A percentile compares a stretch with the other conserved stretches of the same genome.
Evolutionary conservation across 257 asterid species (phyloP).

Genomic region (Petunia secreta): DNA sequence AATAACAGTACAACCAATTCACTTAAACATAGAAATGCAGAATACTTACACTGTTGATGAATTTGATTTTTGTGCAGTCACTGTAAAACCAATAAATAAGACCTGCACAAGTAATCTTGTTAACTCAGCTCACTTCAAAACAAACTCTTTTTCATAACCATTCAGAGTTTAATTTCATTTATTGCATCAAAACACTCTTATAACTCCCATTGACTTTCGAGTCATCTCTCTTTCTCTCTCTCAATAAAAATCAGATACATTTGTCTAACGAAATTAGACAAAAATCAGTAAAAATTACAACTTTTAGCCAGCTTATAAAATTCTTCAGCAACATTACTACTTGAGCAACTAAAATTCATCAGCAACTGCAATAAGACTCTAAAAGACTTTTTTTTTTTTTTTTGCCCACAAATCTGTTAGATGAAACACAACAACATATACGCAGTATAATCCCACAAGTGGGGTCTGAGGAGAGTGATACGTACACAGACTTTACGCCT

Average conservation of each 20-base stretch:
- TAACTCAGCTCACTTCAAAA: neutral
- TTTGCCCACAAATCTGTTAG: neutral
- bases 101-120: conserved; percentile 23
- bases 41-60: conserved; percentile 26
- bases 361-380: no score
- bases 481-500: no score
- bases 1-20: neutral
- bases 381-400: no score
- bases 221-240: neutral
- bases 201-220: neutral
- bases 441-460: no score
- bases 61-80: conserved; percentile 23
- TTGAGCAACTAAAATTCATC: neutral
- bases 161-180: neutral
- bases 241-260: no score
- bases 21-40: conserved; percentile 11
- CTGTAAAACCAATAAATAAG: conserved; percentile 25
- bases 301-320: neutral
- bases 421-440: neutral
- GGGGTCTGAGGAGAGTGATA: no score
- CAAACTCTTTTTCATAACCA: neutral
- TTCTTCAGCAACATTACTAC: neutral
- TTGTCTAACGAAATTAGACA: neutral
- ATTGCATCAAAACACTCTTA: neutral
- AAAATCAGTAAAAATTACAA: neutral